Evolutionary conservation across 2,329 filamentous ascomycete genomes (phyloP), one percentile per base, ranked within the genome.

Genomic region (Nemania sp.): DNA sequence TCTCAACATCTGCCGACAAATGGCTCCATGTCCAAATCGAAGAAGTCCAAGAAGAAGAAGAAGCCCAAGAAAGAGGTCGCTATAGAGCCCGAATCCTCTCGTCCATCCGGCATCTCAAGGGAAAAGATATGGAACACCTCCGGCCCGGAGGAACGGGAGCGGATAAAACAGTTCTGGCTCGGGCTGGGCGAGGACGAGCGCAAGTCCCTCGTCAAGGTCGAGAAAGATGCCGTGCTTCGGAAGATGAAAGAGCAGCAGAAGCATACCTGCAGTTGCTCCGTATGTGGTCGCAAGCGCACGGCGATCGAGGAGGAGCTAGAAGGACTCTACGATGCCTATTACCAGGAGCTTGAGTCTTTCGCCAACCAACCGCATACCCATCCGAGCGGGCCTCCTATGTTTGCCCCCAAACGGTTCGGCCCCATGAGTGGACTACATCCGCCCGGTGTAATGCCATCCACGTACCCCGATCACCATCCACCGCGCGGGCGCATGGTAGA

Each of bases 231-330:
- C 7, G 95, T 99, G 0, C 80, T 99, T 58, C 92, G 91, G 73
- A 99, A 99, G 81, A 99, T 99, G 95, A 99, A 99, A 82, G 95
- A 99, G 77, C 95, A 99, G 77, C 95, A 99, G 76, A 98, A 98
- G 77, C 93, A 98, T 75, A 98, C 94, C 2, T 99, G 95, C 81
- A 97, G 93, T 75, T 99, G 95, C 77, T 96, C 92, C 4, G 94
- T 99, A 42, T 99, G 95, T 76, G 95, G 95, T 54, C 87, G 95
- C 67, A 99, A 99, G 80, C 87, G 95, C 55, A 97, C 90, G 12
- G 95, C 95, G 40, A 99, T 99, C 68, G 95, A 99, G 77, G 95
- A 99, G 78, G 95, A 99, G 77, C 82, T 99, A 12, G 95, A 99
- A 74, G 93, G 96, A 17, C 84, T 99, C 12, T 99, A 99, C 77